A percentile compares a stretch with the other conserved stretches of the same genome.
These are phyloP conservation scores for Xerocomus brunneocitrinus DNA, from an alignment of 768 basidiomycete genomes.

Conservation along the genomic window DNA sequence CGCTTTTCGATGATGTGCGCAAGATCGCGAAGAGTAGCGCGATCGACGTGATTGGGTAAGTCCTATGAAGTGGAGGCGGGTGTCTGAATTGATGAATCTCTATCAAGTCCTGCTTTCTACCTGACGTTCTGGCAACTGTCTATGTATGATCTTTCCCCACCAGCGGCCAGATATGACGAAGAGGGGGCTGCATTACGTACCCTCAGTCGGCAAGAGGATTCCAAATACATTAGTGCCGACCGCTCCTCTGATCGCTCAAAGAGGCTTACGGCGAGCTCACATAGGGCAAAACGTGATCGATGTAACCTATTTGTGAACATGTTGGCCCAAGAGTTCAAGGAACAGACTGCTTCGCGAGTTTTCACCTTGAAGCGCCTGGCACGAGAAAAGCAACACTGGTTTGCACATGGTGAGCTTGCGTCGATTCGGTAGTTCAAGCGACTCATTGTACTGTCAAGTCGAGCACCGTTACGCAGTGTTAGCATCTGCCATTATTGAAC, in stretches of 20 bases:
- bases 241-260: constrained; percentile 63
- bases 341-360: constrained; percentile 64
- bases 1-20: constrained; percentile 72
- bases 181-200: constrained; percentile 59
- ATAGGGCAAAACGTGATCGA: constrained; percentile 61
- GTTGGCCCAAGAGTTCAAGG: constrained; percentile 67
- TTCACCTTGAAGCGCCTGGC: constrained; percentile 74
- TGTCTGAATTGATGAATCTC: constrained; percentile 3
- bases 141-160: constrained; percentile 82
- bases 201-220: constrained; percentile 66
- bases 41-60: constrained; percentile 69
- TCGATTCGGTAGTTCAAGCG: neutral
- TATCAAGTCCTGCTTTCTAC: constrained; percentile 80
- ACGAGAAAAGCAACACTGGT: constrained; percentile 82
- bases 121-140: constrained; percentile 96
- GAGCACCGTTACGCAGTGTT: constrained; percentile 42
- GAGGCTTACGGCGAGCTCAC: constrained; percentile 50
- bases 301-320: constrained; percentile 56
- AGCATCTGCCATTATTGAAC: constrained; percentile 67
- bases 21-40: constrained; percentile 65
- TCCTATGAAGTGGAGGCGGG: constrained; percentile 7
- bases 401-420: constrained; percentile 49
- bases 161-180: constrained; percentile 72
- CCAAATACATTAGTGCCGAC: constrained; percentile 59
- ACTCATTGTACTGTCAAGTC: constrained; percentile 18